A percentile compares a stretch with the other conserved stretches of the same genome.
Conservation (phyloP, 164 flowering plant genomes). For the Protea cynaroides region DNA sequence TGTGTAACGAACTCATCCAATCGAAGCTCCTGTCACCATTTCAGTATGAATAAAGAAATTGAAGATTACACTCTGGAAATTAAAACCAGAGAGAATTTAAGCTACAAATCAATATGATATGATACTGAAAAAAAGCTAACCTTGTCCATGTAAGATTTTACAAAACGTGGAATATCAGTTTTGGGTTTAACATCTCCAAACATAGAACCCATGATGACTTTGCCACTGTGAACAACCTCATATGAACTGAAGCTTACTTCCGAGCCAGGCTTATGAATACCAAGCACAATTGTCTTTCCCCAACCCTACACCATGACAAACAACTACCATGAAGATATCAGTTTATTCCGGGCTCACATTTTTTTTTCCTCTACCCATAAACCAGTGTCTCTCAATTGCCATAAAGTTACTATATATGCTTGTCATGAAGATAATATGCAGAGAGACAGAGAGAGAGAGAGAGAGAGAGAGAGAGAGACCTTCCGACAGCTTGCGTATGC, state of each 20-base stretch:
- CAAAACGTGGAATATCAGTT: conserved; percentile 45
- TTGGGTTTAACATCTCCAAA: conserved; percentile 66
- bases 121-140: conserved; percentile 10
- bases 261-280: conserved; percentile 51
- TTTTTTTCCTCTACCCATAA: no score
- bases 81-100: no score
- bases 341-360: no score
- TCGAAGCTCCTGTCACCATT: conserved; percentile 38
- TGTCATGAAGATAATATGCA: no score
- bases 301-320: conserved; percentile 40
- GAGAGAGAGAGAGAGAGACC: conserved; percentile 26
- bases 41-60: not conserved
- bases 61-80: no score
- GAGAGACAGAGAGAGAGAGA: no score
- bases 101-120: no score
- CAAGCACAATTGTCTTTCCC: conserved; percentile 71
- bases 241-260: conserved; percentile 29
- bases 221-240: conserved; percentile 44
- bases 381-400: no score
- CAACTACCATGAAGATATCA: not conserved
- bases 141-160: conserved; percentile 53
- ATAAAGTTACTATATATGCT: no score
- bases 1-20: conserved; percentile 61
- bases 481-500: conserved; percentile 59
- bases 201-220: conserved; percentile 41